These are phyloP conservation scores for Cornus suecica DNA, from an alignment of 148 eudicot species.

Conservation along the genomic window DNA sequence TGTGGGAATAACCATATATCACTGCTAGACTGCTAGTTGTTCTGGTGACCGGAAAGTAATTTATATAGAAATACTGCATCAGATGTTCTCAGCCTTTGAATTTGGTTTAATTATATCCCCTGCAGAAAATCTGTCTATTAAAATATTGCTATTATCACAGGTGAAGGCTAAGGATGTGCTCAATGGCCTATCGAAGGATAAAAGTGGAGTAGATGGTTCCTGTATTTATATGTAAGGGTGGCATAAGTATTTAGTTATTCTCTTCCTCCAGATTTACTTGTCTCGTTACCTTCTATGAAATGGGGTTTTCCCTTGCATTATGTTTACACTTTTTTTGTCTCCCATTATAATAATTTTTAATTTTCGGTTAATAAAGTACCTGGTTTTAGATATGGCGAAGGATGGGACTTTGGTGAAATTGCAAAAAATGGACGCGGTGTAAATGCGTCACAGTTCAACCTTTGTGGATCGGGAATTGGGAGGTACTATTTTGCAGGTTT, in stretches of 20 bases:
- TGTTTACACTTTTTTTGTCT: not conserved
- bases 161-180: conserved; percentile 66
- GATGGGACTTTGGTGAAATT: conserved; percentile 98
- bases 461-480: conserved; percentile 90
- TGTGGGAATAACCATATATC: not conserved
- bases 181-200: conserved; percentile 45
- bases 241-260: not conserved
- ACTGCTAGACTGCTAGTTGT: not conserved
- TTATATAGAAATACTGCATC: not conserved
- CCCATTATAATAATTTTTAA: not conserved
- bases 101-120: not conserved
- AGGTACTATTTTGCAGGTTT: conserved; percentile 41
- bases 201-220: conserved; percentile 77
- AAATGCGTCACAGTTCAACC: conserved; percentile 87
- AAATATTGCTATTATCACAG: conserved; percentile 29
- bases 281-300: not conserved
- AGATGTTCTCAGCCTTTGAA: not conserved
- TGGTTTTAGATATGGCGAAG: conserved; percentile 86
- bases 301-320: not conserved
- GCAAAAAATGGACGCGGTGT: conserved; percentile 85
- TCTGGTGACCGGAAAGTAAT: too few species aligned
- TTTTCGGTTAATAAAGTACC: not conserved
- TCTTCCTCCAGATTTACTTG: not conserved
- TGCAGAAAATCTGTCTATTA: not conserved
- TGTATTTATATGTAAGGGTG: conserved; percentile 76